Evolutionary conservation across 2,329 filamentous ascomycete species (phyloP), one percentile per base, ranked within the genome.

Genomic region (Akanthomyces dipterigenus): DNA sequence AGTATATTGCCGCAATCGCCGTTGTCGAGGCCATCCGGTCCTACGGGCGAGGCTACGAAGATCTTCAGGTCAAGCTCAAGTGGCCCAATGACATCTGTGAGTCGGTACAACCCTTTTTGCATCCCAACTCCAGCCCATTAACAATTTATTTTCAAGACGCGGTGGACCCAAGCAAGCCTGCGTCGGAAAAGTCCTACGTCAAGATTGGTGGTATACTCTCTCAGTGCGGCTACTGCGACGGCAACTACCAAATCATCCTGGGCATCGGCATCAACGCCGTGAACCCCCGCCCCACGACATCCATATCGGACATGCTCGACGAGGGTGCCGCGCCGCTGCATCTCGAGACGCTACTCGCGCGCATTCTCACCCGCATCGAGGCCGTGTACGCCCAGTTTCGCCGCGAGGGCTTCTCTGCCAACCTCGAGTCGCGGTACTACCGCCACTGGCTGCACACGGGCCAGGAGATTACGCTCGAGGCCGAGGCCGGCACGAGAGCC

Each of bases 11-110:
- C 0, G 93, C 92, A 1, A 84, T 99, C 50, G 93, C 95, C 45
- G 89, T 93, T 46, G 88, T 96, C 3, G 84, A 90, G 64, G 93
- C 91, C 0, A 87, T 98, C 64, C 88, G 90, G 65, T 82, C 80
- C 28, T 98, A 98, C 70, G 91, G 88, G 54, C 75, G 75, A 2
- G 90, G 88, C 8, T 98, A 96, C 73, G 80, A 84, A 6, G 79
- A 85, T 0, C 73, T 98, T 5, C 90, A 90, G 0, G 82, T 99
- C 45, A 92, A 90, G 71, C 77, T 99, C 36, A 99, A 99, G 74
- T 99, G 95, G 95, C 95, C 95, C 12, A 99, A 99, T 69, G 95
- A 99, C 70, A 90, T 99, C 60, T 93, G 86, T 87, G 74, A 73
- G 81, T 74, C 5, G 9, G 3, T 20, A 38, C 34, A 20, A 28